A percentile compares a stretch with the other conserved stretches of the same genome.
phyloP scores from a whole-genome alignment of 495 filamentous ascomycete species.

The Penicillium dipodomyicola region DNA sequence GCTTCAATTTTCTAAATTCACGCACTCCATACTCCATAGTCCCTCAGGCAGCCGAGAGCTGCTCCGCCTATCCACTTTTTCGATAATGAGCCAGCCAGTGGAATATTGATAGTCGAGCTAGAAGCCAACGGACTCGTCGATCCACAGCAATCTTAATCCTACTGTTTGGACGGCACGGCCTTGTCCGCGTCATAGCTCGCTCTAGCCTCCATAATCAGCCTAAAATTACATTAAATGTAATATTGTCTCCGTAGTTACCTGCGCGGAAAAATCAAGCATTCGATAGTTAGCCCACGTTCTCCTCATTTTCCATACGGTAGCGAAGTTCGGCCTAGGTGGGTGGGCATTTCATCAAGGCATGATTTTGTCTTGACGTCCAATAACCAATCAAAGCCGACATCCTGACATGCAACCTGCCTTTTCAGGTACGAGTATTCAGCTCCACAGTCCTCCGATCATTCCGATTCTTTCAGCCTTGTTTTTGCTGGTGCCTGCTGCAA shows the following conservation, averaged over 20 bases:
- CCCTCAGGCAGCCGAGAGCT: background rate
- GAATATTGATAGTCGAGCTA: conserved; percentile 11
- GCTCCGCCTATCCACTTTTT: background rate
- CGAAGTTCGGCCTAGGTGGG: background rate
- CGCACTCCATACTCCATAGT: conserved; percentile 13
- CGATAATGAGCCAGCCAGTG: background rate
- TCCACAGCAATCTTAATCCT: conserved; percentile 23
- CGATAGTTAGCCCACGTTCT: background rate
- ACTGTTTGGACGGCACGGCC: background rate
- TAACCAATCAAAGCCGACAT: background rate
- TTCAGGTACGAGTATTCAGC: background rate
- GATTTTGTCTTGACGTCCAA: background rate
- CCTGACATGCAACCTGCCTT: background rate
- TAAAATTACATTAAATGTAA: conserved; percentile 1
- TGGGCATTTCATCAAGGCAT: background rate
- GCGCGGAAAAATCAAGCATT: background rate
- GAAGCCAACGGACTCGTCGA: conserved; percentile 12
- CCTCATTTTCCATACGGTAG: background rate
- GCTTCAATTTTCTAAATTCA: conserved; percentile 10
- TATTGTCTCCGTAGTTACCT: background rate
- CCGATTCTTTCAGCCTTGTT: background rate
- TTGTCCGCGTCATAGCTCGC: conserved; percentile 21
- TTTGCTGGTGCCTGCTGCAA: background rate
- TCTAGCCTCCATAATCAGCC: conserved; percentile 1
- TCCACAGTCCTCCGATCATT: background rate